Evolutionary conservation across 1,139 yeast species (phyloP), one percentile per base, ranked within the genome.

Genomic region (Pneumocystis jirovecii): DNA sequence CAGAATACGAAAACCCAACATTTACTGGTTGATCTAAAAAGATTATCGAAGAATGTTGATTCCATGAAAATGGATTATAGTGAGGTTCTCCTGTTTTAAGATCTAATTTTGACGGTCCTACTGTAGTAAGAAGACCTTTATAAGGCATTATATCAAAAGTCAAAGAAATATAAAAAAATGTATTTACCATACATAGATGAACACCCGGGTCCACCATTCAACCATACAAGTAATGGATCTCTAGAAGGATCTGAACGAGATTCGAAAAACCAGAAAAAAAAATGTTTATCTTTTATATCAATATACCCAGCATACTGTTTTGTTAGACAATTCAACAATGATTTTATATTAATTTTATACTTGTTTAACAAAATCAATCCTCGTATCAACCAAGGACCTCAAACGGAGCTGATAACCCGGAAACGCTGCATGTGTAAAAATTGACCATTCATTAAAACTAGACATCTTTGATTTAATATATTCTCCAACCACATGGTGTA

Each of bases 1-100:
- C 66, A 25, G 95, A 86, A 77, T 89, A 90, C 7, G 96, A 89
- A 78, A 85, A 90, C 62, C 97, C 97, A 64, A 88, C 96, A 69
- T 89, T 89, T 65, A 90, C 96, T 1, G 97, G 97, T 77, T 90
- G 97, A 76, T 91, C 97, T 72, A 91, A 82, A 80, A 88, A 91
- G 73, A 91, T 88, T 60, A 90, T 93, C 21, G 93, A 83, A 34
- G 97, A 96, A 73, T 89, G 89, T 70, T 83, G 79, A 76, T 89
- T 90, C 96, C 96, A 90, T 15, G 96, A 82, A 76, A 83, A 78
- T 61, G 91, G 91, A 78, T 89, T 89, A 76, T 78, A 79, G 35
- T 62, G 66, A 65, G 85, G 82, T 39, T 95, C 95, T 73, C 85
- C 83, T 71, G 87, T 77, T 67, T 85, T 81, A 42, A 81, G 74